Evolutionary conservation across 768 basidiomycete genomes (phyloP).

Genomic region (Clavaria fumosa): DNA sequence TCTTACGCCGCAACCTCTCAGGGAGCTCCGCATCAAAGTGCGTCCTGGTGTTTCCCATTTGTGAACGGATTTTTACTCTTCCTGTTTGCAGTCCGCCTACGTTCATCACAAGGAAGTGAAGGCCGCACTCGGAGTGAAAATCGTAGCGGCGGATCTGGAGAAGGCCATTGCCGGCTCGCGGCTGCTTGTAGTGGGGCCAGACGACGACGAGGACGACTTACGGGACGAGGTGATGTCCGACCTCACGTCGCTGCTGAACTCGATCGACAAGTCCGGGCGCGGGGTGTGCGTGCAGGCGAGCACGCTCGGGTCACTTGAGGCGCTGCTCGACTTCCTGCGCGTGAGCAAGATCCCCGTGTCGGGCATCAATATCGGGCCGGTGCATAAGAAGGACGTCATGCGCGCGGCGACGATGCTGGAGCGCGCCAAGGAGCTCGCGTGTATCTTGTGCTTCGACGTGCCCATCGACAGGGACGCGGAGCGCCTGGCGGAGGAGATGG

Average conservation of each 20-base stretch:
- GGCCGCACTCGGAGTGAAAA: constrained; percentile 92
- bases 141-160: constrained; percentile 87
- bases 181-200: constrained; percentile 80
- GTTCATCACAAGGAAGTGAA: constrained; percentile 97
- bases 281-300: constrained; percentile 97
- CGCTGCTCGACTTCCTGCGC: constrained; percentile 89
- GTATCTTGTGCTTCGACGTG: constrained; percentile 95
- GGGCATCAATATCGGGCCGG: constrained; percentile 94
- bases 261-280: constrained; percentile 87
- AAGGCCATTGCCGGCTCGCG: constrained; percentile 97
- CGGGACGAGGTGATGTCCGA: constrained; percentile 96
- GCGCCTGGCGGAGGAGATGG: constrained; percentile 83
- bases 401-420: constrained; percentile 88
- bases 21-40: constrained; percentile 92
- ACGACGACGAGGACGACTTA: constrained; percentile 92
- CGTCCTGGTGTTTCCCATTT: constrained; percentile 10
- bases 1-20: constrained; percentile 89
- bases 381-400: constrained; percentile 92
- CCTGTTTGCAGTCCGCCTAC: constrained; percentile 67
- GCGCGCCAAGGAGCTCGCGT: constrained; percentile 87
- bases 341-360: constrained; percentile 93
- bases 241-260: constrained; percentile 72
- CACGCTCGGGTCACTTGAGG: constrained; percentile 93
- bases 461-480: constrained; percentile 88
- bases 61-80: constrained; percentile 9